A percentile compares a stretch with the other conserved stretches of the same genome.
phyloP scores from a whole-genome alignment of 352 stramenopile genomes.

The Blastocystis sp. region DNA sequence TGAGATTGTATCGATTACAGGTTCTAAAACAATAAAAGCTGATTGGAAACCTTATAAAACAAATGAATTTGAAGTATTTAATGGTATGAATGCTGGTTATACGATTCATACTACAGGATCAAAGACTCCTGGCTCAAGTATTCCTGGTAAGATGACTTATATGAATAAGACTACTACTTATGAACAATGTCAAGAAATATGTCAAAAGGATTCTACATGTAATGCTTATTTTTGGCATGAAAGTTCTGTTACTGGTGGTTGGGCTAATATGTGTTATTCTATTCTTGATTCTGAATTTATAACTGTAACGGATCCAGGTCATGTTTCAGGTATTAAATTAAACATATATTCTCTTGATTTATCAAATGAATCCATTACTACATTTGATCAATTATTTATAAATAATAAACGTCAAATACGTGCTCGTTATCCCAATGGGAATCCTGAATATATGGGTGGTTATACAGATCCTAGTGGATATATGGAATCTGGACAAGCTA shows the following conservation, averaged over 20 bases:
- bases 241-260: conserved; percentile 14
- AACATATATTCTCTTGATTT: conserved; percentile 32
- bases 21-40: conserved; percentile 16
- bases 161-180: not conserved
- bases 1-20: conserved; percentile 22
- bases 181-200: conserved; percentile 16
- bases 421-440: conserved; percentile 30
- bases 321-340: conserved; percentile 15
- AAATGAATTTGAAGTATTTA: conserved; percentile 22
- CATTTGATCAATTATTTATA: conserved; percentile 22
- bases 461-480: conserved; percentile 13
- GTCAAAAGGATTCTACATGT: conserved; percentile 20
- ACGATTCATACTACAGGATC: conserved; percentile 7
- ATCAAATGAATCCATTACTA: not conserved
- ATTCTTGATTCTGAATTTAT: conserved; percentile 30
- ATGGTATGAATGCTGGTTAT: not conserved
- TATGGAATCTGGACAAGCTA: not conserved
- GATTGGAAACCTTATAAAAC: conserved; percentile 32
- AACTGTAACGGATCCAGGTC: not conserved
- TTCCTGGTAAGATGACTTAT: conserved; percentile 10
- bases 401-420: conserved; percentile 34
- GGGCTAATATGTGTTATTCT: conserved; percentile 24
- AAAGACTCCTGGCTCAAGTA: not conserved
- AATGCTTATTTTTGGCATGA: conserved; percentile 23
- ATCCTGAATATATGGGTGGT: conserved; percentile 28